A percentile compares a stretch with the other conserved stretches of the same genome.
These are phyloP conservation scores for Fonsecaea erecta DNA, from an alignment of 2,329 filamentous ascomycete species.

Conservation along the genomic window DNA sequence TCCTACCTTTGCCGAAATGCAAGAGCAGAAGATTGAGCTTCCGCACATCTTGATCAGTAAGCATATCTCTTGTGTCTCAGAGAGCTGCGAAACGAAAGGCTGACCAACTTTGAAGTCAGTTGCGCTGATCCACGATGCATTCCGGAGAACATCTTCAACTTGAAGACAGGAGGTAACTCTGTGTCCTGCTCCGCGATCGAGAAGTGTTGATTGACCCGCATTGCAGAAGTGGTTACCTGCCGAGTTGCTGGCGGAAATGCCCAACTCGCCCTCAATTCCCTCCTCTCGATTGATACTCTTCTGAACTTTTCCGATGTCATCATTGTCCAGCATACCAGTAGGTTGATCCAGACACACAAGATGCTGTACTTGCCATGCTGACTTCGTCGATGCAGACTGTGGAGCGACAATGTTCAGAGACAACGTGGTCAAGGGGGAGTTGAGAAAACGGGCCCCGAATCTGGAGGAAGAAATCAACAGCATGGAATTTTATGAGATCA, in stretches of 20 bases:
- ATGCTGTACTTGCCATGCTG: not conserved
- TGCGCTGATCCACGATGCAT: constrained; percentile 27
- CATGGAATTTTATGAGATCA: constrained; percentile 21
- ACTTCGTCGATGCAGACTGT: constrained; percentile 15
- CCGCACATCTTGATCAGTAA: constrained; percentile 22
- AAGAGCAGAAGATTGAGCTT: constrained; percentile 1
- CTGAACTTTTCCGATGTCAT: constrained; percentile 21
- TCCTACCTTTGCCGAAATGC: constrained; percentile 17
- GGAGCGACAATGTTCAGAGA: constrained; percentile 22
- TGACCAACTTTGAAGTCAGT: constrained; percentile 16
- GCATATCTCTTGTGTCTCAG: not conserved
- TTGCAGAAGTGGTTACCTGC: constrained; percentile 17
- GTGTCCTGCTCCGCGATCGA: too few relatives aligned
- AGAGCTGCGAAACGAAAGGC: not conserved
- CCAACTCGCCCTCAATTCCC: constrained; percentile 15
- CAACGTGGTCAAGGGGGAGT: constrained; percentile 13
- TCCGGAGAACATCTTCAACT: constrained; percentile 25
- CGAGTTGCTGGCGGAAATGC: constrained; percentile 26
- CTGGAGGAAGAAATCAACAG: constrained; percentile 14
- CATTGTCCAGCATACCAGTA: constrained; percentile 26
- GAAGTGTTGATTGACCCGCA: not conserved
- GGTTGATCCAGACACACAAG: not conserved
- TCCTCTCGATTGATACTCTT: constrained; percentile 21
- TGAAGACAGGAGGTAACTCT: constrained; percentile 14
- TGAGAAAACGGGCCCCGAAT: constrained; percentile 17